These are phyloP conservation scores for Codiaeum variegatum DNA, from an alignment of 441 rosid genomes.

Conservation along the genomic window DNA sequence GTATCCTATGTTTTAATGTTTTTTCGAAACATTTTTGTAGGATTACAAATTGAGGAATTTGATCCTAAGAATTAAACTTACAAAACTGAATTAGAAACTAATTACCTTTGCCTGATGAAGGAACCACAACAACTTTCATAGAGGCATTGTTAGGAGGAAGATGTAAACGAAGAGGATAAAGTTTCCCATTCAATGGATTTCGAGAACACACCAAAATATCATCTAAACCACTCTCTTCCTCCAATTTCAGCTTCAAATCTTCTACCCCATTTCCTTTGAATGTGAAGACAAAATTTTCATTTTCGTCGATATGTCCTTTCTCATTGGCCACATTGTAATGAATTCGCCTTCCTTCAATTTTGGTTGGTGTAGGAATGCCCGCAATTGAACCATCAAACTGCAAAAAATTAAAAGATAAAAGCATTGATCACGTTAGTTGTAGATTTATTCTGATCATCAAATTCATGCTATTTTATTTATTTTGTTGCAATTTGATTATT, in stretches of 20 bases:
- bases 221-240: conserved; percentile 58
- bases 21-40: no score
- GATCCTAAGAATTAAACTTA: neutral
- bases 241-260: conserved; percentile 53
- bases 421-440: no score
- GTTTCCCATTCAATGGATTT: conserved; percentile 69
- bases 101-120: conserved; percentile 45
- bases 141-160: conserved; percentile 81
- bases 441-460: no score
- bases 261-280: conserved; percentile 70
- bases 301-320: conserved; percentile 54
- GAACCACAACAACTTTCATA: conserved; percentile 60
- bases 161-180: conserved; percentile 75
- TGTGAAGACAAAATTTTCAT: conserved; percentile 39
- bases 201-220: conserved; percentile 65
- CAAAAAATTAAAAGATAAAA: conserved; percentile 23
- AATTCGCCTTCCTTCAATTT: conserved; percentile 65
- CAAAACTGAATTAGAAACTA: neutral
- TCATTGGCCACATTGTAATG: conserved; percentile 61
- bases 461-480: no score
- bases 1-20: no score
- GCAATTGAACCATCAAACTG: conserved; percentile 44
- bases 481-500: no score
- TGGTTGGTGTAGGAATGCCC: conserved; percentile 43
- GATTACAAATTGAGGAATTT: neutral